Evolutionary conservation across 305 asterid genomes (phyloP).

Genomic region (Solanum hybrid): DNA sequence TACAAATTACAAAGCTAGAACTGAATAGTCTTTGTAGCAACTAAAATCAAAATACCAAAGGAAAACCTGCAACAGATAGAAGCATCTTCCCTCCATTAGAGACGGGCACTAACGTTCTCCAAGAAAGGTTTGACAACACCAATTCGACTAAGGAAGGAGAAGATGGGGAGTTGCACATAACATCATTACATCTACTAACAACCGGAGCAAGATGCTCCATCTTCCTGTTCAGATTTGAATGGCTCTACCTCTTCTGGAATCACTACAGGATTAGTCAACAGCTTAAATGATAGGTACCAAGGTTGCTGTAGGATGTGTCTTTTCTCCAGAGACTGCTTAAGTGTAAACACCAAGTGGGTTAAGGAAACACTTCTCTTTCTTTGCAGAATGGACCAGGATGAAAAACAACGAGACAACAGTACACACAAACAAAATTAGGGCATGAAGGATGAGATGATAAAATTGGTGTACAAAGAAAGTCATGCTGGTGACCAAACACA

Average conservation of each 20-base stretch:
- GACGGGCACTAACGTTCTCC: not conserved
- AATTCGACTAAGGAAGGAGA: not conserved
- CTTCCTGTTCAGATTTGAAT: not conserved
- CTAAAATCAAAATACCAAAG: not conserved
- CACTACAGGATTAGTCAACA: constrained; percentile 12
- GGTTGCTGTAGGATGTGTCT: constrained; percentile 10
- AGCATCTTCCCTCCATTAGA: not conserved
- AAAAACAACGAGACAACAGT: not conserved
- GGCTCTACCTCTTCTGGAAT: constrained; percentile 16
- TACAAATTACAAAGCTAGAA: not conserved
- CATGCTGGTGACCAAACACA: not conserved
- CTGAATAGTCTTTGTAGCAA: not conserved
- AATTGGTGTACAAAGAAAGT: not conserved
- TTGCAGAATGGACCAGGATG: not conserved
- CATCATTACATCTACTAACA: not conserved
- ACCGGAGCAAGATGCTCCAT: not conserved
- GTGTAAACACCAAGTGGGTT: constrained; percentile 14
- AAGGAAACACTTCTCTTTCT: constrained; percentile 12
- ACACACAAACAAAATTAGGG: not conserved
- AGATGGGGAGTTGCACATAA: not conserved
- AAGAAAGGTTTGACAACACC: not conserved
- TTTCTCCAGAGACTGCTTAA: constrained; percentile 5
- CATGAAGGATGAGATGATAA: not conserved
- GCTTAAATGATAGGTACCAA: constrained; percentile 10
- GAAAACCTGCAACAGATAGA: not conserved